Evolutionary conservation across 495 filamentous ascomycete genomes (phyloP).

Genomic region (Pseudevernia furfuracea): DNA sequence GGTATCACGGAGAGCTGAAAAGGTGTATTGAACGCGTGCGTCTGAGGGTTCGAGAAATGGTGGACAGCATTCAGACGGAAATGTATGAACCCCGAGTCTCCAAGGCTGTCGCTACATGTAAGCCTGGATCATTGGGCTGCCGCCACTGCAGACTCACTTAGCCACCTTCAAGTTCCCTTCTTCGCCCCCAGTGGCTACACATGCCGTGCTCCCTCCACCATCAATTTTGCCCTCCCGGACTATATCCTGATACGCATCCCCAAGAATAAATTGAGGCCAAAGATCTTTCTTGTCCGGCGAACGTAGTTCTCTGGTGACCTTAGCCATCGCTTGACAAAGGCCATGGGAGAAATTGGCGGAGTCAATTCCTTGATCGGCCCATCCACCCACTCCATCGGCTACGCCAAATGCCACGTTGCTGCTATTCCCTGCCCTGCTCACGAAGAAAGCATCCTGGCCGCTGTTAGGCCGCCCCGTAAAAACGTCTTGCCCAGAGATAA

Average conservation of each 20-base stretch:
- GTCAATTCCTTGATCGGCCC: conserved; percentile 83
- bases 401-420: conserved; percentile 69
- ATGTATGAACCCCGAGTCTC: conserved; percentile 91
- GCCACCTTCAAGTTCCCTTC: conserved; percentile 76
- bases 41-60: conserved; percentile 75
- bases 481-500: conserved; percentile 23
- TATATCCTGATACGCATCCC: conserved; percentile 73
- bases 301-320: conserved; percentile 50
- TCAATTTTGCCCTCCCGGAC: conserved; percentile 60
- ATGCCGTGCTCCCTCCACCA: conserved; percentile 86
- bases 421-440: conserved; percentile 54
- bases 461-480: conserved; percentile 49
- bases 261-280: conserved; percentile 63
- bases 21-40: conserved; percentile 94
- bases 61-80: conserved; percentile 76
- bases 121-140: neutral
- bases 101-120: conserved; percentile 45
- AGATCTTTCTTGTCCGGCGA: conserved; percentile 37
- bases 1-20: conserved; percentile 90
- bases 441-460: conserved; percentile 95
- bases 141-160: conserved; percentile 46
- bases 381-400: conserved; percentile 92
- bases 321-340: conserved; percentile 86
- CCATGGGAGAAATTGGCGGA: conserved; percentile 92
- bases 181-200: conserved; percentile 61